Base-by-base conservation (phyloP, 331 rosid species). In the Pyrus hybrid region DNA sequence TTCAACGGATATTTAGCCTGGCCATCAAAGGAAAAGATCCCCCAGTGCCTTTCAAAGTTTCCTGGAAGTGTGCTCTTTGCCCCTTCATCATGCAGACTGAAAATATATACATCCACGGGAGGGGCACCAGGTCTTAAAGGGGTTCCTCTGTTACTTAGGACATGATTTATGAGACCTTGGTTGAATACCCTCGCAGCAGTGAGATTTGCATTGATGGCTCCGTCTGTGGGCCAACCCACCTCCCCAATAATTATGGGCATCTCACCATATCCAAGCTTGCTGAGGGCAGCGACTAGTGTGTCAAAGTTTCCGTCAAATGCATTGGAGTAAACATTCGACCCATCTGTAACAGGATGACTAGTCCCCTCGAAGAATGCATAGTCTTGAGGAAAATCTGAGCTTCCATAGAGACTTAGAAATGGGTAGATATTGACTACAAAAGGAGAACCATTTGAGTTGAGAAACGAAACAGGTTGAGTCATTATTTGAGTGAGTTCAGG, bases 1-100 rank as follows among this genome's bases (percentile, higher is more conserved):
- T 90, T 85, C 72, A 95, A 33, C 3, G 87, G 74, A 81, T 95
- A 95, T 84, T 90, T 95, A 11, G 97, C 97, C 71, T 95, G 96
- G 4, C 97, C 99, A 58, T 92, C 97, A 65, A 95, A 95, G 23
- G 97, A 95, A 76, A 89, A 92, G n/a, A 95, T 84, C 60, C 99
- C 99, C 97, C 99, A 95, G 71, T 95, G 99, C 73, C 99, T 89
- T 81, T 95, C 99, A 68, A 95, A 95, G 88, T 87, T 89, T 26
- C 97, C 97, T 0, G 99, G 97, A 78, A 95, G 92, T 1, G 64
- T 70, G 77, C 90, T 95, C 84, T 95, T 95, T 8, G 96, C 96
- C 25, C 90, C 97, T 86, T 95, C 99, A 43, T 95, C 96, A 20
- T 86, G 83, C 21, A 95, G 84, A 79, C 92, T 75, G 74, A 95